A percentile compares a stretch with the other conserved stretches of the same genome.
phyloP scores from a whole-genome alignment of 306 rosid genomes.

The Sindora glabra region DNA sequence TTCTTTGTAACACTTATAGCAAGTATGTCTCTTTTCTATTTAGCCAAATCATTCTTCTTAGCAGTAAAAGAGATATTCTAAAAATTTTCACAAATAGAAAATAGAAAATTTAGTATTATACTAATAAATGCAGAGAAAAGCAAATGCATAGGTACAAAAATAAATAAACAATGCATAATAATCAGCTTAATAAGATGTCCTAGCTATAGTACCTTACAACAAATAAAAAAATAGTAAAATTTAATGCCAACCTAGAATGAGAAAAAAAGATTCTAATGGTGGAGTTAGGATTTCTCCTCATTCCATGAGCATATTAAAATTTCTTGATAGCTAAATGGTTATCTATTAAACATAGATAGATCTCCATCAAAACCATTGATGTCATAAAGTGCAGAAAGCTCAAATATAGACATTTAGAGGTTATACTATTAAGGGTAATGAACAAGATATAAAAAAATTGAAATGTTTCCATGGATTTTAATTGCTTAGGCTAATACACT shows the following conservation, averaged over 20 bases:
- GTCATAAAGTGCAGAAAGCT: background rate
- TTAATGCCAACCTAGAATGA: conserved; percentile 1
- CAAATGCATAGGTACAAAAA: too few relatives aligned
- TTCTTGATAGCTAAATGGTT: too few relatives aligned
- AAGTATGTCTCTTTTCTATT: conserved; percentile 90
- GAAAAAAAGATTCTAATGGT: too few relatives aligned
- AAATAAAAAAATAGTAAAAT: background rate
- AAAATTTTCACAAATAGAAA: conserved; percentile 37
- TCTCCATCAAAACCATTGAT: background rate
- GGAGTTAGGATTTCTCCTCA: too few relatives aligned
- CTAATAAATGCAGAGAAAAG: background rate
- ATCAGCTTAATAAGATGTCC: too few relatives aligned
- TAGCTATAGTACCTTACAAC: too few relatives aligned
- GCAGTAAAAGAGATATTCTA: conserved; percentile 60
- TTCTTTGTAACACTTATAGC: conserved; percentile 88
- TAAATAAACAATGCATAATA: too few relatives aligned
- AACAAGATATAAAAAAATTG: background rate
- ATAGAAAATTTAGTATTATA: conserved; percentile 24
- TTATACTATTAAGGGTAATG: too few relatives aligned
- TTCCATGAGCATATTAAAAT: too few relatives aligned
- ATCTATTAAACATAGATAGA: background rate
- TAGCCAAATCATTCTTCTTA: conserved; percentile 57
- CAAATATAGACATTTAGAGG: background rate
- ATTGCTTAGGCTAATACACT: background rate
- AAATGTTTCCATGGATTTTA: background rate